Evolutionary conservation across 75 land plant genomes (phyloP), one percentile per base, ranked within the genome.

Genomic region (Picea sitchensis): DNA sequence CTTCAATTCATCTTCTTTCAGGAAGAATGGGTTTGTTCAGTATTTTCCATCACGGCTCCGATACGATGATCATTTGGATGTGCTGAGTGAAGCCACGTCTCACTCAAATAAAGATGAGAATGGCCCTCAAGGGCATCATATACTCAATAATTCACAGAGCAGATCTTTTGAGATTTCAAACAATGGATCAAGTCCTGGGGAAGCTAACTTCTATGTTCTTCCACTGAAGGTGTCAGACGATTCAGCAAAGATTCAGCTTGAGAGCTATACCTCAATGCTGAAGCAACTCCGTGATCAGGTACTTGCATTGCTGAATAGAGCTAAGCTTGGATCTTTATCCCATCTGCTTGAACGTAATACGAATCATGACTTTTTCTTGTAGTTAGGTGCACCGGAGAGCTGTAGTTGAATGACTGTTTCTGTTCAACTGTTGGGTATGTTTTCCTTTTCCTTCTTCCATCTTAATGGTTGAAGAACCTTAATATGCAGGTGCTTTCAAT

Each of bases 241-340:
- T 23, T 81, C 77, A 6, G 60, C 73, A 11, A 77, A 67, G 80
- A 76, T 67, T 61, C 84, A 88, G 14, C 83, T 81, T 80, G 91
- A 87, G 75, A 95, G 99, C 69, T 95, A 87, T 59, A 26, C 60
- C 5, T 73, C 81, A n/a, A 77, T 84, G 84, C 69, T 96, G 64
- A 79, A 81, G 76, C 86, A 86, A 58, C 85, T 96, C 59, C 82
- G 95, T 73, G 87, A 96, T 83, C 87, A 96, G 95, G 99, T 96
- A 61, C 12, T 21, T 75, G 63, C 80, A 61, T 79, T 76, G 58
- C 47, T 56, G 7, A 73, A 41, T 32, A 44, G 23, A 2, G 30
- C 7, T 8, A 13, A 26, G 30, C 75, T 34, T 32, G 47, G 76
- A 15, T 59, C 64, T 59, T 61, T 59, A 17, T 59, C 20, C 38